Conservation (phyloP, 306 rosid species). For the Sicyos baderoa region DNA sequence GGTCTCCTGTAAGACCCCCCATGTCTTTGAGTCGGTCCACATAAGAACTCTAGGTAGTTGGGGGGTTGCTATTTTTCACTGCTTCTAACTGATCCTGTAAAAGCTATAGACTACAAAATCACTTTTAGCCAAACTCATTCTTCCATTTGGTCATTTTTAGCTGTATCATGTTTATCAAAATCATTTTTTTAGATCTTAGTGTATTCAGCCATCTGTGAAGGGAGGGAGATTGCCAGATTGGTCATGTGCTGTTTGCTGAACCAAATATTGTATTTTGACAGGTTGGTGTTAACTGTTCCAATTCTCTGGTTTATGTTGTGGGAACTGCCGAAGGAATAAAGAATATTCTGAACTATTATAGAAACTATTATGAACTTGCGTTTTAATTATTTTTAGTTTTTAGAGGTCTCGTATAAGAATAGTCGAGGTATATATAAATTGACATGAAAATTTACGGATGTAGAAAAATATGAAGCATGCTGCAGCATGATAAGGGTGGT, state of each 20-base stretch:
- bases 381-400: not conserved
- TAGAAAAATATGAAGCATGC: no score
- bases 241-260: not conserved
- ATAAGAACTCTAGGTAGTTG: constrained; percentile 35
- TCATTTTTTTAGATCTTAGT: constrained; percentile 2
- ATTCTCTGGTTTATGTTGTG: not conserved
- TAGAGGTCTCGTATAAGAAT: no score
- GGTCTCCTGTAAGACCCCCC: constrained; percentile 27
- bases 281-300: not conserved
- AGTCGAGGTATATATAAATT: no score
- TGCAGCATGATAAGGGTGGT: not conserved
- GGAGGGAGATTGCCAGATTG: no score
- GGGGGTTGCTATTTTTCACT: constrained; percentile 24
- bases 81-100: constrained; percentile 37
- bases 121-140: not conserved
- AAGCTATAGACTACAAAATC: constrained; percentile 23
- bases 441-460: no score
- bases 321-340: not conserved
- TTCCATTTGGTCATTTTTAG: not conserved
- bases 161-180: not conserved
- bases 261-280: not conserved
- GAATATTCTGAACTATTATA: not conserved
- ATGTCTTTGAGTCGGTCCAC: constrained; percentile 30
- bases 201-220: not conserved
- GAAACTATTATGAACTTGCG: not conserved